These are phyloP conservation scores for Cyclocybe aegerita DNA, from an alignment of 768 basidiomycete species.

Conservation along the genomic window DNA sequence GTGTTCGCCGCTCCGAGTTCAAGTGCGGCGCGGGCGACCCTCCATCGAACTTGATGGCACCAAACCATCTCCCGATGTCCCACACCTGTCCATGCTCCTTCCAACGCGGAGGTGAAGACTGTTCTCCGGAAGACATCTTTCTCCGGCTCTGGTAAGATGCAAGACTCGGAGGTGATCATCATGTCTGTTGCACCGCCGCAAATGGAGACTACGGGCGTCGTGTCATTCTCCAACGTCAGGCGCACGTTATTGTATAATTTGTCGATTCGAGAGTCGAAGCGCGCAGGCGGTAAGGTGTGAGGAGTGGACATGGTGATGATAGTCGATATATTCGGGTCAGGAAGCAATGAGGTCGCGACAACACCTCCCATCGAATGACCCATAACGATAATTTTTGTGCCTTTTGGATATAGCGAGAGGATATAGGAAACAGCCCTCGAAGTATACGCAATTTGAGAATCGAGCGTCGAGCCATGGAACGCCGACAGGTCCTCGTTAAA, in stretches of 20 bases:
- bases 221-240: constrained; percentile 36
- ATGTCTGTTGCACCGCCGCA: constrained; percentile 92
- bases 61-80: constrained; percentile 97
- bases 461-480: constrained; percentile 87
- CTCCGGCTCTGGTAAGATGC: constrained; percentile 49
- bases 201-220: constrained; percentile 77
- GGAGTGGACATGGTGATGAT: constrained; percentile 98
- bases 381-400: constrained; percentile 71
- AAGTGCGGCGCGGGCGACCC: constrained; percentile 75
- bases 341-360: constrained; percentile 79
- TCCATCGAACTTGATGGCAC: constrained; percentile 97
- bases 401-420: constrained; percentile 67
- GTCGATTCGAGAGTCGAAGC: constrained; percentile 82
- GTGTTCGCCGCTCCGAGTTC: constrained; percentile 49
- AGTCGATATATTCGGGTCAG: constrained; percentile 63
- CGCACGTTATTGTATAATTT: constrained; percentile 58
- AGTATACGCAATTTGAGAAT: constrained; percentile 78
- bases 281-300: constrained; percentile 82
- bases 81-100: constrained; percentile 93
- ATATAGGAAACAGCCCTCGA: constrained; percentile 72
- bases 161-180: constrained; percentile 91
- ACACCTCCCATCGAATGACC: constrained; percentile 99
- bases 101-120: constrained; percentile 83
- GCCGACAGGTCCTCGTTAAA: constrained; percentile 98
- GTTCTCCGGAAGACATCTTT: constrained; percentile 48